phyloP scores from a whole-genome alignment of 495 filamentous ascomycete genomes.

The Parathielavia hyrcaniae region DNA sequence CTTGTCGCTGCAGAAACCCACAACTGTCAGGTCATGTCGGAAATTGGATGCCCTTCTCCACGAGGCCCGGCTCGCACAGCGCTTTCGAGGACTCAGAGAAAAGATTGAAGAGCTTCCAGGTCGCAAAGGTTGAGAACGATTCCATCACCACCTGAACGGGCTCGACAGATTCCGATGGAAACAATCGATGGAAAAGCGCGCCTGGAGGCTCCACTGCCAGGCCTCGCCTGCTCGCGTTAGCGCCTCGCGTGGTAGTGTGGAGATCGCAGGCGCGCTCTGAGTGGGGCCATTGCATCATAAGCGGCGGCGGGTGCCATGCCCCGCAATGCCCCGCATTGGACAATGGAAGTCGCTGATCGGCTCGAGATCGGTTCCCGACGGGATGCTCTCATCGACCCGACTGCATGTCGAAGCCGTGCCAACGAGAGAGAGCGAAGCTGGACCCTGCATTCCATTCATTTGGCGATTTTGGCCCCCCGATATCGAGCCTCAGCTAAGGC shows the following conservation, averaged over 20 bases:
- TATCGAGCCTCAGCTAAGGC: no score
- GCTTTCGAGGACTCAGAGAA: neutral
- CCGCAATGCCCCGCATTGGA: slow-evolving; percentile 9
- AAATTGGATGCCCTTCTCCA: neutral
- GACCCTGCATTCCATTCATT: neutral
- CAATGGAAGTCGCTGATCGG: neutral
- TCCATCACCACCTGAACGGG: neutral
- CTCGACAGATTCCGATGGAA: neutral
- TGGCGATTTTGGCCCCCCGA: neutral
- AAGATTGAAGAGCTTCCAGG: no score
- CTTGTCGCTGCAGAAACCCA: neutral
- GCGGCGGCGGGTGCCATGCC: neutral
- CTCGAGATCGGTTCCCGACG: neutral
- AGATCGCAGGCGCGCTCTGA: neutral
- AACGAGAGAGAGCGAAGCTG: no score
- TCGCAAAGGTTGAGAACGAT: neutral
- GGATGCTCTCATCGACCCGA: no score
- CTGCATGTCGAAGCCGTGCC: no score
- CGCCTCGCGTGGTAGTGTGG: neutral
- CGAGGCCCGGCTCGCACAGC: neutral
- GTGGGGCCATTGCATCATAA: slow-evolving; percentile 12
- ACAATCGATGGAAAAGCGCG: neutral
- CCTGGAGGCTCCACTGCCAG: neutral
- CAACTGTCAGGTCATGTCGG: neutral
- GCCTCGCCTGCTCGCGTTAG: slow-evolving; percentile 1